Evolutionary conservation across 2,329 filamentous ascomycete species (phyloP), one percentile per base, ranked within the genome.

Genomic region (Fusarium clavum): DNA sequence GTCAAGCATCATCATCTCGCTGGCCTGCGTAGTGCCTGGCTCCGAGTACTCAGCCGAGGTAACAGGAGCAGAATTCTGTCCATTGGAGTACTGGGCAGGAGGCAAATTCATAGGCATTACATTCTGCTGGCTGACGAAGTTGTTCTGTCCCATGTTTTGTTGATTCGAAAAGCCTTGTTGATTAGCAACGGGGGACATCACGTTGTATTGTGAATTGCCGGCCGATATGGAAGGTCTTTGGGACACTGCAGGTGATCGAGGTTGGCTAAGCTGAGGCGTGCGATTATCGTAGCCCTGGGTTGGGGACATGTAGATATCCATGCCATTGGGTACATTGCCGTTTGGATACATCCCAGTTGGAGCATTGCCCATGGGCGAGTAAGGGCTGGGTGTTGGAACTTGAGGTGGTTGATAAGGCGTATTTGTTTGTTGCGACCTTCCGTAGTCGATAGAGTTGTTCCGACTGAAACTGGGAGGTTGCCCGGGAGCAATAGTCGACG

Each of bases 31-130:
- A 22, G 84, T 82, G 20, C 71, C 74, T 22, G 83, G 80, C 18
- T 87, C 84, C 13, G 77, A 68, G 65, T 84, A 87, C 46, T 87
- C 84, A n/a, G 77, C 77, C 9, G 74, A 67, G 1, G 79, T 79
- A 9, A 78, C 71, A 2, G 80, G 75, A 10, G 75, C 78, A 20
- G 62, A 67, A 25, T 70, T 73, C 24, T 75, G 76, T 72, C 75
- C 64, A 32, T 72, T 76, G 30, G 79, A 70, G 75, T 89, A 88
- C 72, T 89, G 86, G 30, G 89, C 85, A 48, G 89, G 86, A 38
- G 90, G 88, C 48, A 92, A 80, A 61, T 85, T 86, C 72, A 92
- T 90, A 0, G 87, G 84, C 30, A 88, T 84, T 64, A 90, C 90
- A 67, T 86, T 90, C 67, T 90, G 85, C 59, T 90, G 87, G 40